phyloP scores from a whole-genome alignment of 1,284 basidiomycete species.

The Pseudozyma hubeiensis region DNA sequence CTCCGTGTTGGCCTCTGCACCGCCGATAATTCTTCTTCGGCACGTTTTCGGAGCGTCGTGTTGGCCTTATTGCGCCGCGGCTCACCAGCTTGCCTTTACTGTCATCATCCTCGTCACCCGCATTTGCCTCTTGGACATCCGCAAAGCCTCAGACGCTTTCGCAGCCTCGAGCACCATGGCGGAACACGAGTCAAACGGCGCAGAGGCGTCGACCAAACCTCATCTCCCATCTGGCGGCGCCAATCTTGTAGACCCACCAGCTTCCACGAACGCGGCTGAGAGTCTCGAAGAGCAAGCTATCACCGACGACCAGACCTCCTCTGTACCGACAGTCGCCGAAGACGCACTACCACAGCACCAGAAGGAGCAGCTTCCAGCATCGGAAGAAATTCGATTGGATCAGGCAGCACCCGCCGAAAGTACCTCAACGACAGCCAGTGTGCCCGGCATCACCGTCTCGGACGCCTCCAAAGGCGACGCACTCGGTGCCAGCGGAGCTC shows the following conservation, averaged over 20 bases:
- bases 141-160: not conserved
- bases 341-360: not conserved
- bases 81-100: not conserved
- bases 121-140: not conserved
- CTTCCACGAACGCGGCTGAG: constrained; percentile 1
- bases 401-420: constrained; percentile 8
- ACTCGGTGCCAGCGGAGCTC: not conserved
- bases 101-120: constrained; percentile 71
- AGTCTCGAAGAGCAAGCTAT: not conserved
- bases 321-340: not conserved
- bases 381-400: constrained; percentile 15
- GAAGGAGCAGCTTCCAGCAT: constrained; percentile 13
- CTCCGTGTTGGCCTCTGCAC: not conserved
- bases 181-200: constrained; percentile 23
- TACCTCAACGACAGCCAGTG: not conserved
- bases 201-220: constrained; percentile 31
- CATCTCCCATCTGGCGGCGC: constrained; percentile 39
- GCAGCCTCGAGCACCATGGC: constrained; percentile 67
- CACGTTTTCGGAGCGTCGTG: not conserved
- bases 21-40: constrained; percentile 7
- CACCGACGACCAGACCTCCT: not conserved
- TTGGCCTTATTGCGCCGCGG: too few species aligned
- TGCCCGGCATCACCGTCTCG: constrained; percentile 26
- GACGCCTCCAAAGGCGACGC: constrained; percentile 9
- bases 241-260: constrained; percentile 30